Base-by-base conservation (phyloP, 306 rosid genomes). In the Alnus rubra region DNA sequence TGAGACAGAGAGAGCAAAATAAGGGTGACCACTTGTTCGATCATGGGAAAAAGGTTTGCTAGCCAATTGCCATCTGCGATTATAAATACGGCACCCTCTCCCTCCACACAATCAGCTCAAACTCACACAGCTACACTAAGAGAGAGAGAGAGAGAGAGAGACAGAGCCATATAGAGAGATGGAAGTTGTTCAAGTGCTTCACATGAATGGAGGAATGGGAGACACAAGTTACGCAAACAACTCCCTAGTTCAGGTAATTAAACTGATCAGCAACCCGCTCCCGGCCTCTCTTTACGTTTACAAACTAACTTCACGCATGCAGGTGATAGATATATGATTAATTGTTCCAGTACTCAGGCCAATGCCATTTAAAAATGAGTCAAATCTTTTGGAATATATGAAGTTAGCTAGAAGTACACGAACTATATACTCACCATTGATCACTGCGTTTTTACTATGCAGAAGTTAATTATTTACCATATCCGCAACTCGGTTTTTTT, bases 191-290 rank as follows among this genome's bases (percentile, higher is more conserved):
- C 74, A 82, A 52, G 81, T 81, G 35, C 74, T 82, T 4, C 83
- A 33, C 84, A 85, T 85, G 88, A 85, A 82, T 18, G 88, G 79
- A 11, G 83, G 88, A 2, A 10, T 16, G 4, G 88, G 86, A 71
- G 77, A 76, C 5, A 45, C 77, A 50, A 85, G 88, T 44, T 85
- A 85, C 56, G 88, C 86, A 42, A 67, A 51, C 51, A 85, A 82
- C 64, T 82, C 84, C 67, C 28, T 52, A 3, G 8, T 85, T 75
- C 88, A 85, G 86, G 86, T 82, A 76, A 23, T 23, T 23, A 23
- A 5, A 49, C 39, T 16, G 37, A 33, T 33, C 4, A 59, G 35
- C 33, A 59, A 19, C 39, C 39, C 65, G 12, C 33, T 9, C 63
- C 63, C 28, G 28, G 28, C 28, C 28, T 23, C 28, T 23, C 28